Conservation (phyloP, 75 land plant species). For the Pinus albicaulis region DNA sequence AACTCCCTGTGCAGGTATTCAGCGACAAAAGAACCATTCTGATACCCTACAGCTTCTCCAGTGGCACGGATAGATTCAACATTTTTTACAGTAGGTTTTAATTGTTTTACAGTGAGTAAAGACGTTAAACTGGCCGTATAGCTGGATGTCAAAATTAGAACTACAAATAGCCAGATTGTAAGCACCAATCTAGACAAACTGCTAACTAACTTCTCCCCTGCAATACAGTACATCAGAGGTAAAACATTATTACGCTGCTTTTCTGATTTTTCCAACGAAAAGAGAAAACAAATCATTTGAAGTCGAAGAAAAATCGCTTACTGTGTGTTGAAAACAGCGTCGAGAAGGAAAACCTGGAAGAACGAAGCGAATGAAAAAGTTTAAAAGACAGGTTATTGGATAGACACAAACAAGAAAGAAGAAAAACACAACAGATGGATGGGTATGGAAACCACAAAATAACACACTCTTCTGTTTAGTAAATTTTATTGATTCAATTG, state of each 20-base stretch:
- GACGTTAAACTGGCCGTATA: too few species aligned
- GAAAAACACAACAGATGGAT: too few species aligned
- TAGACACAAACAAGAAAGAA: accelerated
- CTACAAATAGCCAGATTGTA: conserved; percentile 8
- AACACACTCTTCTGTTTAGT: too few species aligned
- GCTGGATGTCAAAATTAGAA: conserved; percentile 13
- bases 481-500: too few species aligned
- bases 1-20: conserved; percentile 24
- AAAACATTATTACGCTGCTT: too few species aligned
- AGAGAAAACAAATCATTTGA: too few species aligned
- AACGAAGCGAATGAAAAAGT: not conserved
- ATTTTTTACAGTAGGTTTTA: conserved; percentile 19
- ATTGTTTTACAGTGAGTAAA: too few species aligned
- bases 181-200: too few species aligned
- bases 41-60: conserved; percentile 37
- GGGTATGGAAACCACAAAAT: too few species aligned
- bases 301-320: not conserved
- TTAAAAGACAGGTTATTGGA: too few species aligned
- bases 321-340: conserved; percentile 6
- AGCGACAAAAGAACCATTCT: conserved; percentile 32
- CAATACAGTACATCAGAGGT: conserved; percentile 1
- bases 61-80: conserved; percentile 15
- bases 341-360: not conserved
- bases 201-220: not conserved
- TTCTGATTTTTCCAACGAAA: too few species aligned